Evolutionary conservation across 1,284 basidiomycete species (phyloP), one percentile per base, ranked within the genome.

Genomic region (Hymenochaete sp.): DNA sequence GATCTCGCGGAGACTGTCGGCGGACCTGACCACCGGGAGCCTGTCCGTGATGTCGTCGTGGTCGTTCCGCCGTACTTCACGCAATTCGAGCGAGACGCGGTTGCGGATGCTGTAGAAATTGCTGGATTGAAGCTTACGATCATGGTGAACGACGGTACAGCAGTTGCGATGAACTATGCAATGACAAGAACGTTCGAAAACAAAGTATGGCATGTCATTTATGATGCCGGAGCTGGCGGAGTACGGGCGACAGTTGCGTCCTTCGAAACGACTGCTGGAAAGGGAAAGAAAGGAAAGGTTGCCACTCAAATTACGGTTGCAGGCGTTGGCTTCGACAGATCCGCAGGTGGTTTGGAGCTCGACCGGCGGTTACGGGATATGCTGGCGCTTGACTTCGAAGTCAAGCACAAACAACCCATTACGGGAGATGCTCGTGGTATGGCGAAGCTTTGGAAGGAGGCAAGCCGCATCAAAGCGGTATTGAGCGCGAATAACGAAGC

Each of bases 361-460:
- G 92, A 98, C 60, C 73, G 82, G 33, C 77, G 87, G 19, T 61
- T 98, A 52, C 75, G 90, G 41, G 87, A 97, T 41, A 72, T 93
- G 47, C 73, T 99, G 42, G 68, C 84, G 9, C 74, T 77, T 33
- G 75, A 76, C 48, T 96, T 97, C 62, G 75, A 86, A 56, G 62
- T 67, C 44, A 83, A 81, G 61, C 67, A 81, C 53, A 72, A 73
- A 55, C 75, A 69, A 59, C 72, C 80, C 52, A 71, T 85, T 36
- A 70, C 77, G 19, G 70, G 72, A 54, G 90, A 97, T 61, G 79
- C 79, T 58, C 76, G 83, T 49, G 93, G 87, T 1, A 86, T 97
- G 83, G 86, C 90, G 3, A 93, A 93, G 64, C 66, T 98, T 13
- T 84, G 88, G 74, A 93, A 92, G 63, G 96, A 98, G 64, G 91